These are phyloP conservation scores for Narthecium ossifragum DNA, from an alignment of 106 monocot species.

Conservation along the genomic window DNA sequence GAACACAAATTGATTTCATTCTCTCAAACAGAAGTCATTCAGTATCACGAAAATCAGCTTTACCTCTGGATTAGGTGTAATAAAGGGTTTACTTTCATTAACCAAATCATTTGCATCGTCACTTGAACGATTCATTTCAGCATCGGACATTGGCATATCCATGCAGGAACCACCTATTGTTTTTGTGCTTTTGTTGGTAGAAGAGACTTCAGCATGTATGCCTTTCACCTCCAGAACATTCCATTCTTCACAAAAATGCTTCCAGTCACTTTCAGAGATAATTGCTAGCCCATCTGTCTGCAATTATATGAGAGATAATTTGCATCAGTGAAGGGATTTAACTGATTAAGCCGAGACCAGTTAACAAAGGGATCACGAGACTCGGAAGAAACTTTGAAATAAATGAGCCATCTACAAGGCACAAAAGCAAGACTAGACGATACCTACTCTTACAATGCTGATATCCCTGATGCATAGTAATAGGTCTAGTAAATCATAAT, in stretches of 20 bases:
- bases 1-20: background rate
- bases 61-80: conserved; percentile 75
- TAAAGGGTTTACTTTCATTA: conserved; percentile 35
- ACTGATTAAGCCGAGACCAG: too few relatives aligned
- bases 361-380: too few relatives aligned
- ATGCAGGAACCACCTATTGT: conserved; percentile 32
- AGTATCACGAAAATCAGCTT: too few relatives aligned
- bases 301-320: too few relatives aligned
- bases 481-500: too few relatives aligned
- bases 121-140: conserved; percentile 22
- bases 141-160: conserved; percentile 33
- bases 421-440: too few relatives aligned
- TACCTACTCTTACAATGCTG: too few relatives aligned
- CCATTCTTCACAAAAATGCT: conserved; percentile 93
- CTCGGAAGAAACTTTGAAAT: too few relatives aligned
- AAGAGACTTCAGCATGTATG: conserved; percentile 69
- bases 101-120: conserved; percentile 39
- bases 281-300: conserved; percentile 78
- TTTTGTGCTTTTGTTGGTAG: conserved; percentile 19
- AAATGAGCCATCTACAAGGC: too few relatives aligned
- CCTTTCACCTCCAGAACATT: conserved; percentile 48
- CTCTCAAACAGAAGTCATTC: too few relatives aligned
- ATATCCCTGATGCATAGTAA: too few relatives aligned
- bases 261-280: conserved; percentile 81
- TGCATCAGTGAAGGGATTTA: too few relatives aligned